A percentile compares a stretch with the other conserved stretches of the same genome.
Evolutionary conservation across 768 basidiomycete genomes (phyloP).

Genomic region (Boletus eberwhitei): DNA sequence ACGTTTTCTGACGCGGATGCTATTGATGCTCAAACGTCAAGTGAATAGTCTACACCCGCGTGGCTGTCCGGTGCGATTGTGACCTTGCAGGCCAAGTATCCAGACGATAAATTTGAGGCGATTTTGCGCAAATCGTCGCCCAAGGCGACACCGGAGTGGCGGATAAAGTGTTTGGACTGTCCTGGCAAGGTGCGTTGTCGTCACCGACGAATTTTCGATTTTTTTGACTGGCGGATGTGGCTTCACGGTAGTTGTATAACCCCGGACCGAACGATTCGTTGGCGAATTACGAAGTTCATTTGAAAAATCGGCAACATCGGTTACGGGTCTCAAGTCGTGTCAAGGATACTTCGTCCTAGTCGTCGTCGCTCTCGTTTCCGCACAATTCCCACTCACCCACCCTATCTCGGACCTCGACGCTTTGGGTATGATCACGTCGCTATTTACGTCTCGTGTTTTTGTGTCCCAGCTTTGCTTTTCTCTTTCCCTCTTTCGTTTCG

Average conservation of each 20-base stretch:
- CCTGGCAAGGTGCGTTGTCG: slow-evolving; percentile 72
- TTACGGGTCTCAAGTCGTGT: slow-evolving; percentile 64
- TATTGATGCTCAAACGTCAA: slow-evolving; percentile 34
- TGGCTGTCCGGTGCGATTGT: slow-evolving; percentile 74
- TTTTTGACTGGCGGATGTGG: neutral
- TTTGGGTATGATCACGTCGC: slow-evolving; percentile 1
- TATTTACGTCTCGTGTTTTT: slow-evolving; percentile 18
- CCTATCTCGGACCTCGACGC: slow-evolving; percentile 11
- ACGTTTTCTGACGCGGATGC: slow-evolving; percentile 19
- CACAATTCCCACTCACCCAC: neutral
- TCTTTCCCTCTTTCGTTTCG: neutral
- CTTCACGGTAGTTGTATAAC: slow-evolving; percentile 66
- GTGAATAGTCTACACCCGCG: slow-evolving; percentile 46
- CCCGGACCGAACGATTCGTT: slow-evolving; percentile 86
- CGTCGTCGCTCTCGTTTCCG: neutral
- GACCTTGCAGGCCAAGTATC: slow-evolving; percentile 66
- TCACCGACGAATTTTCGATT: neutral
- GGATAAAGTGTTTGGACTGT: slow-evolving; percentile 87
- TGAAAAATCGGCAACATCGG: slow-evolving; percentile 81
- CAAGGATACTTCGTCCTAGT: slow-evolving; percentile 20
- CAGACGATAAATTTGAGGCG: slow-evolving; percentile 80
- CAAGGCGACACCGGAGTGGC: slow-evolving; percentile 73
- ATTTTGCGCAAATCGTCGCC: slow-evolving; percentile 58
- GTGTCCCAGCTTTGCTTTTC: neutral
- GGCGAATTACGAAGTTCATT: slow-evolving; percentile 88